Conservation (phyloP, 352 stramenopile genomes). For the Phytophthora aleatoria region DNA sequence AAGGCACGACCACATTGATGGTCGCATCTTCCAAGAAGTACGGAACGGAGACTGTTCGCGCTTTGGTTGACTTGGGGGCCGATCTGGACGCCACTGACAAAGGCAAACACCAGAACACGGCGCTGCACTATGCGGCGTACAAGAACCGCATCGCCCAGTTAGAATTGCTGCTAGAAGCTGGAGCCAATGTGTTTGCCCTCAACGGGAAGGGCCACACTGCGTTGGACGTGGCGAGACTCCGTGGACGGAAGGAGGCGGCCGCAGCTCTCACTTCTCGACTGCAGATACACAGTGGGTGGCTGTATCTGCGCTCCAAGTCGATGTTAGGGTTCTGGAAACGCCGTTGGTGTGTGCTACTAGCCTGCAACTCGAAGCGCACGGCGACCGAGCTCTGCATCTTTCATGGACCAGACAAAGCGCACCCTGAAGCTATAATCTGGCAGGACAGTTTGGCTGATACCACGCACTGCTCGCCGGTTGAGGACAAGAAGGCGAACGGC, state of each 20-base stretch:
- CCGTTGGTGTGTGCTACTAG: constrained; percentile 62
- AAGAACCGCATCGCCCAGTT: constrained; percentile 52
- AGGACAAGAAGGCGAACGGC: constrained; percentile 39
- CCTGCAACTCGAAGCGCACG: constrained; percentile 49
- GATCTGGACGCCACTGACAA: constrained; percentile 44
- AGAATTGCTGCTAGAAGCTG: constrained; percentile 60
- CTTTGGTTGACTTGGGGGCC: constrained; percentile 65
- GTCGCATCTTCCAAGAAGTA: constrained; percentile 56
- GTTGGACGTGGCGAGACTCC: constrained; percentile 63
- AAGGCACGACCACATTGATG: constrained; percentile 76
- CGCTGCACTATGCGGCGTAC: constrained; percentile 71
- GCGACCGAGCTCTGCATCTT: constrained; percentile 66
- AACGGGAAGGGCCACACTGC: constrained; percentile 63
- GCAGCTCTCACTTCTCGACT: constrained; percentile 54
- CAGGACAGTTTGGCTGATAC: constrained; percentile 35
- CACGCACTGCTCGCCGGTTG: constrained; percentile 26
- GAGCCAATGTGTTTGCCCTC: constrained; percentile 48
- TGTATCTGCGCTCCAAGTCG: constrained; percentile 47
- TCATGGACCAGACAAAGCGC: constrained; percentile 34
- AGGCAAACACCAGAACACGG: constrained; percentile 53
- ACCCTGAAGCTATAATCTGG: constrained; percentile 54
- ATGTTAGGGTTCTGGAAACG: constrained; percentile 62
- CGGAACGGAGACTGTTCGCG: constrained; percentile 49
- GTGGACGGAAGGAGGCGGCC: constrained; percentile 44
- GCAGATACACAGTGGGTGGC: constrained; percentile 60